Evolutionary conservation across 441 rosid species (phyloP).

Genomic region (Bruguiera hainesii): DNA sequence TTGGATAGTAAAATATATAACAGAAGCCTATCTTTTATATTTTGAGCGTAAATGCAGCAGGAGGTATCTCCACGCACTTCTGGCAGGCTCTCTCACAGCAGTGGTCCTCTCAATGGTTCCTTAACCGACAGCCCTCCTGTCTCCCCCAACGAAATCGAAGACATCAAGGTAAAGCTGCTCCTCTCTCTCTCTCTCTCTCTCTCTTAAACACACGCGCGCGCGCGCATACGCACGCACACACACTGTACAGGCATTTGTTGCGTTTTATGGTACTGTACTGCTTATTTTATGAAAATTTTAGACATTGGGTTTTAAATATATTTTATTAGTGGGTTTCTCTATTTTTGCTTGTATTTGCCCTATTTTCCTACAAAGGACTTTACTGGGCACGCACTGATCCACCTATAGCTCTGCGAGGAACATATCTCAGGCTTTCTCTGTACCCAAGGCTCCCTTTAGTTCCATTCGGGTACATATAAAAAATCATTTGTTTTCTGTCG

Average conservation of each 20-base stretch:
- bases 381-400: conserved; percentile 25
- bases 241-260: not conserved
- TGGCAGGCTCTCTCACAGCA: conserved; percentile 95
- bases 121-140: conserved; percentile 91
- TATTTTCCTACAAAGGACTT: conserved; percentile 24
- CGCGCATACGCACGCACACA: not conserved
- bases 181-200: not conserved
- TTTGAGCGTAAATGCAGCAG: conserved; percentile 45
- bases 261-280: not conserved
- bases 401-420: conserved; percentile 13
- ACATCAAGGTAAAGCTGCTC: conserved; percentile 51
- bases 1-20: not conserved
- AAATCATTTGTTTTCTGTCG: not conserved
- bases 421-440: conserved; percentile 41
- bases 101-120: conserved; percentile 91
- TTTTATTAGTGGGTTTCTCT: not conserved
- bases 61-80: conserved; percentile 94
- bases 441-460: conserved; percentile 30
- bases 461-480: not conserved
- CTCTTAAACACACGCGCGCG: not conserved
- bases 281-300: too few species aligned
- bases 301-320: not conserved
- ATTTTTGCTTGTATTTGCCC: conserved; percentile 4
- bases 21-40: not conserved
- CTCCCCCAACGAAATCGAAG: conserved; percentile 87